Evolutionary conservation across 2,329 filamentous ascomycete species (phyloP), one percentile per base, ranked within the genome.

Genomic region (Paraphaeosphaeria sporulosa): DNA sequence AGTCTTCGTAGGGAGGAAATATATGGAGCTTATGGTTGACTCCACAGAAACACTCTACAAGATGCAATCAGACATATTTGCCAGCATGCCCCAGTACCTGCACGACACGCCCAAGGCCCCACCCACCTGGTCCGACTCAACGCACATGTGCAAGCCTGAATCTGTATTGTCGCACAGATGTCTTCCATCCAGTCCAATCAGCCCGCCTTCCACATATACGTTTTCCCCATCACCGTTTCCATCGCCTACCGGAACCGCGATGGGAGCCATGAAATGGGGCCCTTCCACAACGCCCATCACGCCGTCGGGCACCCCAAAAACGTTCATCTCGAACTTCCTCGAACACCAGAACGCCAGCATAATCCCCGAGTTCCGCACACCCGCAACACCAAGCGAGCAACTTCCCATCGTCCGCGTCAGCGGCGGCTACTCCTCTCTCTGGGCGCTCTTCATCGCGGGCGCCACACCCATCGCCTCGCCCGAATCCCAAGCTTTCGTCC

Each of bases 51-150:
- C 55, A 10, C 59, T 77, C n/a, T 67, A 69, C 15, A 47, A 61
- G 13, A 44, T 74, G 25, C 74, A 76, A 54, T 65, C 69, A 1
- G 75, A 74, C 25, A 75, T 78, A 19, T 56, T 76, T 9, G 74
- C 74, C 19, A 75, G 70, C 54, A 69, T 76, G 13, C 75, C 75
- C 0, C 74, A 77, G 47, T 71, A 76, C 48, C 61, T 77, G 2
- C 71, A 74, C 32, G 72, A 76, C 40, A 72, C 71, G 10, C 71
- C 74, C 0, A 70, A 65, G 15, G 30, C 62, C 17, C 59, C 58
- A 1, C 57, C 66, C 5, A 57, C 17, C 21, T 52, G 15, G 34
- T 10, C 8, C 21, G 32, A 48, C n/a, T 40, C n/a, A 5, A 23
- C 25, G 34, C 8, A 53, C 17, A 38, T 40, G 2, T 49, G 23